Evolutionary conservation across 2,329 filamentous ascomycete genomes (phyloP), one percentile per base, ranked within the genome.

Genomic region (Penicillium nordicum): DNA sequence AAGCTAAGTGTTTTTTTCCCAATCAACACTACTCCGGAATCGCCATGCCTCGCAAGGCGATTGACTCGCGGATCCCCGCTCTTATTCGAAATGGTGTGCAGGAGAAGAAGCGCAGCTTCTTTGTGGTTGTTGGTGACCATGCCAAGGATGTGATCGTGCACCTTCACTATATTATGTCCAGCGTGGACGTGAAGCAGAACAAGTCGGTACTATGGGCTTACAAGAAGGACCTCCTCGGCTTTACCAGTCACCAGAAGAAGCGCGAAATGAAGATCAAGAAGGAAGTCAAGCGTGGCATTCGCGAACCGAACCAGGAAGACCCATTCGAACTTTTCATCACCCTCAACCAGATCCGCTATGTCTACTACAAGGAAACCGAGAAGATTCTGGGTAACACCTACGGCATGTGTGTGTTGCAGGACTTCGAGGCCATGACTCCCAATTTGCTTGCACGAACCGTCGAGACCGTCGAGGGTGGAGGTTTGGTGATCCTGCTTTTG

Each of bases 311-410:
- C 74, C 84, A 86, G 53, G 91, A 96, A 72, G 94, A 99, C 72
- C 89, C 94, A 0, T 99, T 99, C 79, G 94, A 99, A 78, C 84
- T 97, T 53, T 99, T 97, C 77, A 88, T 97, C 67, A 94, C 92
- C 57, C 86, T 96, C 55, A 90, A 97, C 79, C 92, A 97, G 75
- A 96, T 99, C 73, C 89, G 94, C 75, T 99, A 99, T 83, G 91
- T 94, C 56, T 99, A 96, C 82, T 99, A 99, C 81, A 99, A 99
- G 78, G 94, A 99, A 79, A 97, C 94, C 29, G 94, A 99, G 70
- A 97, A 97, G 81, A 97, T 99, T 70, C 78, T 97, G 55, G 94
- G 94, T 73, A 96, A 97, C 74, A 99, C 94, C 42, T 99, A 94
- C 72, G 93, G 93, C 72, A 97, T 97, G 90, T 97, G 92, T 74